Percentiles rank a stretch among this genome's conserved stretches.
Conservation (phyloP, 768 basidiomycete genomes). For the Panaeolus papilionaceus region DNA sequence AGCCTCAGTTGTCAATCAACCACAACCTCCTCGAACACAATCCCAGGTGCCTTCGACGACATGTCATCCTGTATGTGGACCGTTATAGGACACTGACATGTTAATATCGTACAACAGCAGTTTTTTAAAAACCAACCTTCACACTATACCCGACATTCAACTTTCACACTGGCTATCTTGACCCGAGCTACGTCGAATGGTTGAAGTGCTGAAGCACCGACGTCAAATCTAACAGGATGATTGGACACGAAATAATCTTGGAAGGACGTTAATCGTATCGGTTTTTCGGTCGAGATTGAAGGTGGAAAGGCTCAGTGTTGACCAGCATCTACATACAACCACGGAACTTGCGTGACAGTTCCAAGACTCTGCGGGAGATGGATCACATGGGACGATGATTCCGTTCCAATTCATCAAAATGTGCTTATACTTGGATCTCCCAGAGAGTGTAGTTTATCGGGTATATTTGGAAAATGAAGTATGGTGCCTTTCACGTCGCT, state of each 20-base stretch:
- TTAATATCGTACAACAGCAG: background rate
- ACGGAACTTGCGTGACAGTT: background rate
- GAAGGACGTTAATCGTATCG: constrained; percentile 4
- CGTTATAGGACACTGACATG: background rate
- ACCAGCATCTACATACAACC: background rate
- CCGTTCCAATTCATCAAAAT: background rate
- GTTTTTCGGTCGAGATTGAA: background rate
- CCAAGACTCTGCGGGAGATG: constrained; percentile 10
- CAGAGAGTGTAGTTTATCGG: background rate
- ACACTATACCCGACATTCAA: background rate
- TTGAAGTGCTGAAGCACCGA: background rate
- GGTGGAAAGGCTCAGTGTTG: background rate
- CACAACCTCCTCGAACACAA: constrained; percentile 7
- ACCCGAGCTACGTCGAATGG: background rate
- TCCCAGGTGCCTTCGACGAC: background rate
- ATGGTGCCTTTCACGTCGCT: constrained; percentile 1
- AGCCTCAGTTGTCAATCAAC: background rate
- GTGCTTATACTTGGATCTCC: constrained; percentile 5
- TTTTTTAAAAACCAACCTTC: background rate
- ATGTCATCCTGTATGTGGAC: background rate
- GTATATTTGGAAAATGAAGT: constrained; percentile 9
- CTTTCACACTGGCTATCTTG: background rate
- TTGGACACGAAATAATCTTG: background rate
- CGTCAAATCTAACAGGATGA: background rate
- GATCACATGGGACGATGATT: constrained; percentile 9